Evolutionary conservation across 768 basidiomycete species (phyloP).

Genomic region (Krasilnikovozyma curviuscula): DNA sequence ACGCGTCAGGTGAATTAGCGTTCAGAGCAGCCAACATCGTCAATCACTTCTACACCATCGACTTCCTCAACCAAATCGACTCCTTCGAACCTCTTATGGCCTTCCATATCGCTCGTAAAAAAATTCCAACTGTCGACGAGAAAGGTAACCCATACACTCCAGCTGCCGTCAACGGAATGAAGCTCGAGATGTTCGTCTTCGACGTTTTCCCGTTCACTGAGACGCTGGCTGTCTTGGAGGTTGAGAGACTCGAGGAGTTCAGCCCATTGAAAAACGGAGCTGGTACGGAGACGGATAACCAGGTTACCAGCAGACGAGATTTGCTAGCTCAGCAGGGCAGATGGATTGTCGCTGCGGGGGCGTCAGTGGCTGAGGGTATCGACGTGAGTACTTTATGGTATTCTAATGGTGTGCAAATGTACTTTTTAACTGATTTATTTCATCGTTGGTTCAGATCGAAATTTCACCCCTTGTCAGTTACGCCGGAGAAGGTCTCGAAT

Average conservation of each 20-base stretch:
- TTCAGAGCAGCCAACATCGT: slow-evolving; percentile 95
- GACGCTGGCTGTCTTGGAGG: slow-evolving; percentile 55
- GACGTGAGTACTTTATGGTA: no score
- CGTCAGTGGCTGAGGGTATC: slow-evolving; percentile 45
- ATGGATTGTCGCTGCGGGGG: slow-evolving; percentile 66
- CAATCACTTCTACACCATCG: slow-evolving; percentile 90
- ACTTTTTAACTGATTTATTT: no score
- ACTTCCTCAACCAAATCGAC: slow-evolving; percentile 58
- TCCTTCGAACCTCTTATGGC: slow-evolving; percentile 71
- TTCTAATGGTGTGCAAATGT: no score
- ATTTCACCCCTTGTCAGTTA: slow-evolving; percentile 74
- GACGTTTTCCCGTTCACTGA: slow-evolving; percentile 87
- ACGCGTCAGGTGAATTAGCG: slow-evolving; percentile 51
- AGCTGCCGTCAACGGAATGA: slow-evolving; percentile 88
- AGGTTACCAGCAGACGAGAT: slow-evolving; percentile 75
- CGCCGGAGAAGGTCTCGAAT: slow-evolving; percentile 74
- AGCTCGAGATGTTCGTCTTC: slow-evolving; percentile 95
- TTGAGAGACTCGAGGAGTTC: slow-evolving; percentile 73
- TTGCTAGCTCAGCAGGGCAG: slow-evolving; percentile 68
- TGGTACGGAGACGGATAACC: slow-evolving; percentile 72
- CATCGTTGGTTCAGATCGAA: no score
- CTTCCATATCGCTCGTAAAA: slow-evolving; percentile 96
- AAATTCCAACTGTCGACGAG: slow-evolving; percentile 65
- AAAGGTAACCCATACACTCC: slow-evolving; percentile 59
- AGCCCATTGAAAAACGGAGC: slow-evolving; percentile 95